Conservation (phyloP, 371 early-diverging fungal genomes). For the Actinomucor elegans region DNA sequence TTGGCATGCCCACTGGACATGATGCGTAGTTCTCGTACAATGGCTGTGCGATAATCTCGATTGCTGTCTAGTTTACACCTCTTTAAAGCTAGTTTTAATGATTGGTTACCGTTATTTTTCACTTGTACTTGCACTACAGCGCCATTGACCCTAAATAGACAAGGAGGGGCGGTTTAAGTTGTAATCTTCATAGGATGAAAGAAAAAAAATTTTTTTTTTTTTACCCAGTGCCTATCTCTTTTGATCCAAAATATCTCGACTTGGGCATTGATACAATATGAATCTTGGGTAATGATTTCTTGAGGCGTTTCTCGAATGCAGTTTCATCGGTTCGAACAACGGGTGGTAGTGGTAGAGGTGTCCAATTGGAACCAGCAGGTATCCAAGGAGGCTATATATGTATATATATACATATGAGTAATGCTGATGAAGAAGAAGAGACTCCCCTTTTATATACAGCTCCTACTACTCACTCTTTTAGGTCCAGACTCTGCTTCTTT, state of each 20-base stretch:
- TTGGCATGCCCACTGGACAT: slow-evolving; percentile 48
- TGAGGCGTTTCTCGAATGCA: slow-evolving; percentile 26
- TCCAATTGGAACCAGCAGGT: slow-evolving; percentile 19
- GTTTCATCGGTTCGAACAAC: slow-evolving; percentile 17
- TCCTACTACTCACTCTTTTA: slow-evolving; percentile 17
- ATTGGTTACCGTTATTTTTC: slow-evolving; percentile 3
- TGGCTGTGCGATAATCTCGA: slow-evolving; percentile 43
- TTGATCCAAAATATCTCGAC: slow-evolving; percentile 16
- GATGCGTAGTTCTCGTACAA: slow-evolving; percentile 46
- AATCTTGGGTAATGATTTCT: slow-evolving; percentile 23
- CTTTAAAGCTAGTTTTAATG: slow-evolving; percentile 33
- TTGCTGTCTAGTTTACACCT: slow-evolving; percentile 43
- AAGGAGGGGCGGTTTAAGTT: neutral
- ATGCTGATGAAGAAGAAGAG: neutral
- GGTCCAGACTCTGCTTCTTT: slow-evolving; percentile 7
- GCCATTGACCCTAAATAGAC: slow-evolving; percentile 23
- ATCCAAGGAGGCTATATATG: slow-evolving; percentile 30
- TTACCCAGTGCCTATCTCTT: slow-evolving; percentile 33
- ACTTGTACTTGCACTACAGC: slow-evolving; percentile 25
- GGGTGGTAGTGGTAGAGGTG: slow-evolving; percentile 20
- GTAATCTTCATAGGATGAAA: neutral
- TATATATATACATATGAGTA: neutral
- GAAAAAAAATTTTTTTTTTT: neutral
- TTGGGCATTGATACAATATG: slow-evolving; percentile 7
- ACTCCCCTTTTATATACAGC: neutral